A percentile compares a stretch with the other conserved stretches of the same genome.
Evolutionary conservation across 2,329 filamentous ascomycete genomes (phyloP).

Genomic region (Pseudogymnoascus sp.): DNA sequence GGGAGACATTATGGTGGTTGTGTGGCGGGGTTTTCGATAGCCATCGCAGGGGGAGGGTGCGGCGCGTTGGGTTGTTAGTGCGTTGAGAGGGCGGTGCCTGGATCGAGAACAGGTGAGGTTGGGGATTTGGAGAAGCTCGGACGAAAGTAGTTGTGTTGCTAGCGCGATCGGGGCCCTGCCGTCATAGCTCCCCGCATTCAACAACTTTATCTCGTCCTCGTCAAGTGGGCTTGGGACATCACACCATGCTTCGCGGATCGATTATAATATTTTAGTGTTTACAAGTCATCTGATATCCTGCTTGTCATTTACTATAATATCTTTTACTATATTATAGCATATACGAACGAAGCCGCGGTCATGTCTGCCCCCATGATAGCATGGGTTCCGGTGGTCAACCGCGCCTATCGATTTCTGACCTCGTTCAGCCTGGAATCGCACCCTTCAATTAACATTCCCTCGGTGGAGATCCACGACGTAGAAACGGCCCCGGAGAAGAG

Average conservation of each 20-base stretch:
- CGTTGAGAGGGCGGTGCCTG: neutral
- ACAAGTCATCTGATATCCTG: neutral
- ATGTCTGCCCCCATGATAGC: slow-evolving; percentile 37
- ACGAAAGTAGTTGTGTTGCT: neutral
- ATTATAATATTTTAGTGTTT: neutral
- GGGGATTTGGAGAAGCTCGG: neutral
- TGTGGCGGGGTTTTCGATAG: neutral
- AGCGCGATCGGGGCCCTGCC: neutral
- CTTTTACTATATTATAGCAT: neutral
- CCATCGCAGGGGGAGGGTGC: neutral
- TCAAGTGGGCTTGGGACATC: neutral
- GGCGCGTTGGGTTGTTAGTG: neutral
- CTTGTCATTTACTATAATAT: neutral
- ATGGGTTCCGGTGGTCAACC: slow-evolving; percentile 36
- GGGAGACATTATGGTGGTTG: neutral
- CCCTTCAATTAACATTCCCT: slow-evolving; percentile 48
- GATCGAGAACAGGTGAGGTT: neutral
- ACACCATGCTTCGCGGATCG: neutral
- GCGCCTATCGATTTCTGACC: slow-evolving; percentile 30
- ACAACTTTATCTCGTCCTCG: neutral
- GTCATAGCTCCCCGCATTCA: slow-evolving; percentile 10
- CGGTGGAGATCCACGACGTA: slow-evolving; percentile 68
- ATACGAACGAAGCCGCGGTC: slow-evolving; percentile 8
- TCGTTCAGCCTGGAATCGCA: slow-evolving; percentile 23
- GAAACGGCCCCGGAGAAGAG: slow-evolving; percentile 74